Conservation (phyloP, 202 grass and related monocot species). For the Schoenoplectus tabernaemontani region DNA sequence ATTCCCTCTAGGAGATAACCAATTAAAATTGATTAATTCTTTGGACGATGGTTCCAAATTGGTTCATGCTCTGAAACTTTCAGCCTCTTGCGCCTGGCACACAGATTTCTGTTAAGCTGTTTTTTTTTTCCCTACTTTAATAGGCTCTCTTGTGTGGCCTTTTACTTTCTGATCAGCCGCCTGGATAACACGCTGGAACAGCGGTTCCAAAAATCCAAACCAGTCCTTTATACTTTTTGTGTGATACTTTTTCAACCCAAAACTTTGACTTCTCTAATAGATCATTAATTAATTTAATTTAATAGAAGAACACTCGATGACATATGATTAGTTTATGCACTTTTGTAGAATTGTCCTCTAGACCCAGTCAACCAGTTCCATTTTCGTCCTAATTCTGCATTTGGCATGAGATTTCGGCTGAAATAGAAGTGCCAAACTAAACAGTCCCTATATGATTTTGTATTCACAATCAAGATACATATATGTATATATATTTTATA, state of each 20-base stretch:
- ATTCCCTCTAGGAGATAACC: background rate
- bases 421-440: background rate
- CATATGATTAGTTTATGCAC: background rate
- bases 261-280: background rate
- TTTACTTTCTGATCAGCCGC: too few relatives aligned
- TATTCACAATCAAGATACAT: background rate
- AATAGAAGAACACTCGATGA: background rate
- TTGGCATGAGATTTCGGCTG: background rate
- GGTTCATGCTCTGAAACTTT: background rate
- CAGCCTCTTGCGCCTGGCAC: background rate
- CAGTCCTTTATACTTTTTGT: too few relatives aligned
- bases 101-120: slow-evolving; percentile 9
- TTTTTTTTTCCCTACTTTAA: background rate
- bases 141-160: background rate
- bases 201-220: too few relatives aligned
- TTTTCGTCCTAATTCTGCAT: background rate
- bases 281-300: background rate
- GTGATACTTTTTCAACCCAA: background rate
- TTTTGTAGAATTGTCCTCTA: background rate
- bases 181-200: too few relatives aligned
- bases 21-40: background rate
- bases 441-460: background rate
- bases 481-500: background rate
- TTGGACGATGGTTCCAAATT: background rate
- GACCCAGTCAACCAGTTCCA: background rate